Base-by-base conservation (phyloP, 352 stramenopile genomes). In the Globisporangium okanoganense region DNA sequence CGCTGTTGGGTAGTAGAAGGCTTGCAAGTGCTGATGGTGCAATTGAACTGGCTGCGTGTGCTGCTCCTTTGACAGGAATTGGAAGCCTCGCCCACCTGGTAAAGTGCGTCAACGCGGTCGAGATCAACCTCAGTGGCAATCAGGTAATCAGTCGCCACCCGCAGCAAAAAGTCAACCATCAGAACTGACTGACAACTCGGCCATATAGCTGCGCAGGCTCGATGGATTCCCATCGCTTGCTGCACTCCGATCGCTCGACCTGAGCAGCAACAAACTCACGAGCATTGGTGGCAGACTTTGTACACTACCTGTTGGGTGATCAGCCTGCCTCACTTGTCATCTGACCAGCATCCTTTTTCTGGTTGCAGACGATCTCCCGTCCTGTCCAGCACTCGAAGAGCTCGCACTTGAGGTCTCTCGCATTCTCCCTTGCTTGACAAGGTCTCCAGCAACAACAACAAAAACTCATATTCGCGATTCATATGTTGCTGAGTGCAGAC, bases 41-140 rank as follows among this genome's bases (percentile, higher is more conserved):
- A 38, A 18, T 9, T 14, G 9, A 49, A n/a, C 52, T 58, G 22
- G 50, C 16, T 7, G 22, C 9, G 3, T 43, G 33, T 9, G 12
- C 12, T 5, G 24, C 20, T 9, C 10, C 3, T 22, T 47, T 13
- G 0, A 36, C 24, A 71, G 71, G 50, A 4, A 70, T 91, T 4
- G 36, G 56, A 8, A 68, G 57, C 10, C 61, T 90, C 24, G 58
- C 56, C 3, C 53, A 72, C 43, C 45, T 92, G 12, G 75, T 82
- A 13, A 65, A 63, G 5, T 92, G 83, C 44, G 58, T 76, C 16
- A 82, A 73, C 27, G 61, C 84, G 5, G 58, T 86, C 4, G 72
- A 89, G 55, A 77, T 92, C 58, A 84, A 81, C 29, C 61, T 92
- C 18, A 50, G 64, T 4, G 56, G 70, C 53, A 92, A 92, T 20